Conservation (phyloP, 805 yeast species). For the Starmerella floricola region DNA sequence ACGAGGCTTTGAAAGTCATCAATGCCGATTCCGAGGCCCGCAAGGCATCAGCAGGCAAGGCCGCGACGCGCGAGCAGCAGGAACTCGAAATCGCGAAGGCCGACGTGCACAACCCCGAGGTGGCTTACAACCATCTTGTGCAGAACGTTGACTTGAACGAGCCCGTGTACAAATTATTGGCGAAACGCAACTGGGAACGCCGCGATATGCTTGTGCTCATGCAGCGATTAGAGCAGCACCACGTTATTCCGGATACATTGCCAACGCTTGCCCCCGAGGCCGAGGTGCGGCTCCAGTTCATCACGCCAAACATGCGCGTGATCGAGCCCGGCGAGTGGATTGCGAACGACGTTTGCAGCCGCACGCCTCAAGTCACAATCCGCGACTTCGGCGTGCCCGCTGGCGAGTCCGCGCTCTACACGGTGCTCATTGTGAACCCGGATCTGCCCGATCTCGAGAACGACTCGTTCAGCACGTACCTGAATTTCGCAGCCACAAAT, state of each 20-base stretch:
- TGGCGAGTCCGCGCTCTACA: slow-evolving; percentile 39
- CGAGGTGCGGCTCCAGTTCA: slow-evolving; percentile 54
- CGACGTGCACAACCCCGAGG: slow-evolving; percentile 75
- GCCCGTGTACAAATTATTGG: slow-evolving; percentile 68
- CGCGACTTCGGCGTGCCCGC: slow-evolving; percentile 52
- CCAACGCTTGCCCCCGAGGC: slow-evolving; percentile 77
- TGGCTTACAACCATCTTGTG: slow-evolving; percentile 48
- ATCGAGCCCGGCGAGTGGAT: slow-evolving; percentile 66
- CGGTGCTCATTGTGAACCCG: slow-evolving; percentile 77
- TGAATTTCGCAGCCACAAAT: slow-evolving; percentile 69
- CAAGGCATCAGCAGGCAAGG: slow-evolving; percentile 31
- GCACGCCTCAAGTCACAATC: slow-evolving; percentile 66
- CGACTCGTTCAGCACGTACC: slow-evolving; percentile 57
- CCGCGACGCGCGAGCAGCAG: slow-evolving; percentile 18
- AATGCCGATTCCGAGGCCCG: slow-evolving; percentile 37
- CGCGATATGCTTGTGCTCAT: slow-evolving; percentile 64
- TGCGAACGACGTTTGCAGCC: slow-evolving; percentile 59
- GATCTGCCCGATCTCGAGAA: slow-evolving; percentile 68
- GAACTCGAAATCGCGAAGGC: slow-evolving; percentile 41
- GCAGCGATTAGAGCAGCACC: slow-evolving; percentile 82
- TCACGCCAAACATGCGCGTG: slow-evolving; percentile 36
- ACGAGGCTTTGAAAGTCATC: slow-evolving; percentile 50
- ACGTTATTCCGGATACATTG: slow-evolving; percentile 84
- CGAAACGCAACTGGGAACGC: slow-evolving; percentile 59
- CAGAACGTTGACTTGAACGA: slow-evolving; percentile 48